Conservation (phyloP, 352 stramenopile genomes). For the Phytophthora boehmeriae region DNA sequence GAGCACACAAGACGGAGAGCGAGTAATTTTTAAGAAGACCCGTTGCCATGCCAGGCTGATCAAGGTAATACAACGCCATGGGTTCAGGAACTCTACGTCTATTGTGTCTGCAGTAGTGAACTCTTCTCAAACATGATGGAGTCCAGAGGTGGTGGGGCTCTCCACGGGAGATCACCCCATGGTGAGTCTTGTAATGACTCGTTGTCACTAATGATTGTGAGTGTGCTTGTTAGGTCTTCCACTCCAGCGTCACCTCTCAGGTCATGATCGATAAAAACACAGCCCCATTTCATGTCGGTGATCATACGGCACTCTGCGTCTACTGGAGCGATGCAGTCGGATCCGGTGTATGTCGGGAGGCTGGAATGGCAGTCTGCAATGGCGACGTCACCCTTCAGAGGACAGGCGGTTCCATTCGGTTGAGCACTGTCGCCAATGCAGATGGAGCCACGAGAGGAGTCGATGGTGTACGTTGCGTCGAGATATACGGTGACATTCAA, state of each 20-base stretch:
- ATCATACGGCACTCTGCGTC: constrained; percentile 35
- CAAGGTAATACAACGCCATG: not conserved
- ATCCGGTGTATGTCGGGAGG: constrained; percentile 45
- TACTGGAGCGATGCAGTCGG: constrained; percentile 35
- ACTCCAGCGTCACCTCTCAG: not conserved
- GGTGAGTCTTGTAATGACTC: constrained; percentile 10
- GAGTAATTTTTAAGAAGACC: constrained; percentile 3
- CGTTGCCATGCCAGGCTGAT: not conserved
- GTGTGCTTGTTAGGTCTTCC: constrained; percentile 11
- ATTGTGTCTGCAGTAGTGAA: not conserved
- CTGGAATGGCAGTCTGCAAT: constrained; percentile 41
- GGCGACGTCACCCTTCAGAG: constrained; percentile 41
- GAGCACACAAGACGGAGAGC: constrained; percentile 18
- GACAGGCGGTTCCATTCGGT: constrained; percentile 42
- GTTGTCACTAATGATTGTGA: constrained; percentile 15
- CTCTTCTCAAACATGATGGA: not conserved
- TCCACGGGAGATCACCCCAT: constrained; percentile 29
- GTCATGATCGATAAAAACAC: constrained; percentile 25
- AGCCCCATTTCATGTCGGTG: constrained; percentile 33
- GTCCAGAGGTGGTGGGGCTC: constrained; percentile 22
- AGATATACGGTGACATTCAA: constrained; percentile 19
- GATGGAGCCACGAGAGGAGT: constrained; percentile 26
- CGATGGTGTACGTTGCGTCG: constrained; percentile 57
- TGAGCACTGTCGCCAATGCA: constrained; percentile 45
- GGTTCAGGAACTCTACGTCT: not conserved